Conservation (phyloP, 345 rosid genomes). For the Citrus glauca region DNA sequence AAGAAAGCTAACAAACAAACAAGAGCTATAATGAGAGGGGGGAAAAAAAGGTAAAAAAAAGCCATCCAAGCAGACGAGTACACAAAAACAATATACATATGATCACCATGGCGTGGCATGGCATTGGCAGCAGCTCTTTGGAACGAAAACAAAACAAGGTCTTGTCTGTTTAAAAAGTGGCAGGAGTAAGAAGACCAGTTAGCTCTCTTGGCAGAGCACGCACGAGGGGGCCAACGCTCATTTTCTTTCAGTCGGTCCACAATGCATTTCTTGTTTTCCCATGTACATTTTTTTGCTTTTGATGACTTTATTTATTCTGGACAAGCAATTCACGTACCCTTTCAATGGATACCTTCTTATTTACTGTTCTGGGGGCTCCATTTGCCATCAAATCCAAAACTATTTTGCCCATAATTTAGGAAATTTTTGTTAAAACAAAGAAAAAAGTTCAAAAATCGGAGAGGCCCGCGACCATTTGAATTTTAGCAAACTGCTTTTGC, state of each 20-base stretch:
- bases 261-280: background rate
- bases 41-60: background rate
- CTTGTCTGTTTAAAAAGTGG: conserved; percentile 14
- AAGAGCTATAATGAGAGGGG: background rate
- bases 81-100: background rate
- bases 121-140: background rate
- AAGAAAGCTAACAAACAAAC: conserved; percentile 8
- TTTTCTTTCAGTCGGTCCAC: background rate
- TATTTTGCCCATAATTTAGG: background rate
- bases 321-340: background rate
- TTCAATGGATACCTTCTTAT: background rate
- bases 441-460: too few species aligned
- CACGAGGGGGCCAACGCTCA: conserved; percentile 11
- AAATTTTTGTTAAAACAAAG: background rate
- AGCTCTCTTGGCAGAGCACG: conserved; percentile 9
- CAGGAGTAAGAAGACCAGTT: background rate
- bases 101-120: background rate
- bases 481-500: background rate
- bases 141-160: conserved; percentile 13
- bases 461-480: background rate
- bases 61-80: background rate
- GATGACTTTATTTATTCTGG: background rate
- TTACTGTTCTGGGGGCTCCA: conserved; percentile 7
- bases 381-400: background rate
- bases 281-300: background rate